phyloP scores from a whole-genome alignment of 2,329 filamentous ascomycete genomes.

The Calycina herbarum region DNA sequence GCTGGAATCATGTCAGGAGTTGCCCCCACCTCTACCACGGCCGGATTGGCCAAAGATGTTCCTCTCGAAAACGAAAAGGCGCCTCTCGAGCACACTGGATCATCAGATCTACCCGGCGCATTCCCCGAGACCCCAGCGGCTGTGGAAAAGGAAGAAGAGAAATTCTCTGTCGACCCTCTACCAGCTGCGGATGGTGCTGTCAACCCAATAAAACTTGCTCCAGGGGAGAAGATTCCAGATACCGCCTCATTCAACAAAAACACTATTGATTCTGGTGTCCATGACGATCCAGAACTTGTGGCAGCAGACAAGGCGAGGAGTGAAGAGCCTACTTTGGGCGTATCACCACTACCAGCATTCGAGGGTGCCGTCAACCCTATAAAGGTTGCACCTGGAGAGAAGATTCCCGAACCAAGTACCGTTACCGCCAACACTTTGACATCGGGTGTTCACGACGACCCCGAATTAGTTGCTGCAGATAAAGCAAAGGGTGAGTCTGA shows the following conservation, averaged over 20 bases:
- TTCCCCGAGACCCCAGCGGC: constrained; percentile 71
- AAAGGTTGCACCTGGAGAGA: constrained; percentile 74
- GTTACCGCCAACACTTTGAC: constrained; percentile 69
- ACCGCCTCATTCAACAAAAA: constrained; percentile 62
- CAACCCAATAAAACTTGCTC: constrained; percentile 78
- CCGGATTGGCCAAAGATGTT: constrained; percentile 65
- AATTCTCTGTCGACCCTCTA: constrained; percentile 56
- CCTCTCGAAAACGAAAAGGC: constrained; percentile 48
- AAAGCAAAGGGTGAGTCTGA: constrained; percentile 39
- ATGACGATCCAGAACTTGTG: constrained; percentile 78
- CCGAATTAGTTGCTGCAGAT: constrained; percentile 67
- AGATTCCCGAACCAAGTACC: constrained; percentile 67
- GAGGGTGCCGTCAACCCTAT: constrained; percentile 75
- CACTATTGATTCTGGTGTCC: constrained; percentile 69
- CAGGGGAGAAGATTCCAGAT: constrained; percentile 79
- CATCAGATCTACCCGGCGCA: constrained; percentile 60
- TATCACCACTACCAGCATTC: constrained; percentile 63
- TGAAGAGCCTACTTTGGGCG: constrained; percentile 50
- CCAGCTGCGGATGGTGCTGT: constrained; percentile 64
- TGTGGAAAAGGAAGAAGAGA: constrained; percentile 43
- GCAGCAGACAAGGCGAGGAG: constrained; percentile 45
- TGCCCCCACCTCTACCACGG: constrained; percentile 70
- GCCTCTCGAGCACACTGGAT: constrained; percentile 32
- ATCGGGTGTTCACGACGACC: constrained; percentile 73
- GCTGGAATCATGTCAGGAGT: constrained; percentile 62